Percentiles rank a stretch among this genome's conserved stretches.
Evolutionary conservation across 352 stramenopile genomes (phyloP).

Genomic region (Phytopythium aichiense): DNA sequence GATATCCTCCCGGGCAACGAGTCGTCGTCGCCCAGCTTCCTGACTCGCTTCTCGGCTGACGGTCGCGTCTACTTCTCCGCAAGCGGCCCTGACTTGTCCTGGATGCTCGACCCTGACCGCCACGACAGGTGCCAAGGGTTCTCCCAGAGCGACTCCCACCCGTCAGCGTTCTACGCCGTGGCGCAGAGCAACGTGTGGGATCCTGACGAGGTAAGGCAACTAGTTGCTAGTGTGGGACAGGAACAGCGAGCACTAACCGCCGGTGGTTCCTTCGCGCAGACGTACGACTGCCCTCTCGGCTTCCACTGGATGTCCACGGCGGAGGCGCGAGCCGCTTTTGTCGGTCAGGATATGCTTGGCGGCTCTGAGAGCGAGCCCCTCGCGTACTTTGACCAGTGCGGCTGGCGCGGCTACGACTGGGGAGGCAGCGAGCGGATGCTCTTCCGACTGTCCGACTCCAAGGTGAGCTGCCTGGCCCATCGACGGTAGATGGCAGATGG

Average conservation of each 20-base stretch:
- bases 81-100: conserved; percentile 61
- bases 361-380: conserved; percentile 25
- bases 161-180: conserved; percentile 68
- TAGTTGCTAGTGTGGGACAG: not conserved
- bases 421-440: conserved; percentile 47
- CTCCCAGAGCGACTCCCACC: conserved; percentile 53
- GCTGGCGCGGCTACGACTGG: conserved; percentile 78
- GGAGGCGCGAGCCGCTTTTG: conserved; percentile 46
- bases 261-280: conserved; percentile 9
- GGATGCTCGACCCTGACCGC: conserved; percentile 32
- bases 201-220: conserved; percentile 26
- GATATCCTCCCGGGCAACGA: conserved; percentile 48
- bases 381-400: conserved; percentile 85
- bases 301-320: conserved; percentile 82
- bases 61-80: conserved; percentile 80
- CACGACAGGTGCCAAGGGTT: conserved; percentile 70
- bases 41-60: conserved; percentile 52
- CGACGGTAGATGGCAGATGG: not conserved
- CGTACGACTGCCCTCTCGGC: conserved; percentile 85
- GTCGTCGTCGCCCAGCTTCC: conserved; percentile 25
- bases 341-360: conserved; percentile 25
- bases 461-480: conserved; percentile 10
- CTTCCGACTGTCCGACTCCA: conserved; percentile 87
- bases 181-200: conserved; percentile 61
- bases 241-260: not conserved